phyloP scores from a whole-genome alignment of 768 basidiomycete species.

The Naematelia encephala region DNA sequence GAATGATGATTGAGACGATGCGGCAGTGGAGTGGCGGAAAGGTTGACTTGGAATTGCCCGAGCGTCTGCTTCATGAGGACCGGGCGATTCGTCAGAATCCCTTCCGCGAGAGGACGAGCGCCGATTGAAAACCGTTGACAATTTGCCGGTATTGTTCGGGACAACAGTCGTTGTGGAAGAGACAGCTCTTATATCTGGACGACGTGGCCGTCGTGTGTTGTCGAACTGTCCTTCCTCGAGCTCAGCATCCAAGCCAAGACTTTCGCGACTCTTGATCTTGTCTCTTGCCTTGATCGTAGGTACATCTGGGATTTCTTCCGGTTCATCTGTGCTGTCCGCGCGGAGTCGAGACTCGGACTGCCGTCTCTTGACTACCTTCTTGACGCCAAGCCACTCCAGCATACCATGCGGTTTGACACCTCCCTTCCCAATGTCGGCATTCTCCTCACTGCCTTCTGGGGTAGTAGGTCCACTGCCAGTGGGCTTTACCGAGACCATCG shows the following conservation, averaged over 20 bases:
- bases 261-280: background rate
- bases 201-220: conserved; percentile 7
- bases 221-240: background rate
- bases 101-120: conserved; percentile 17
- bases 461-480: background rate
- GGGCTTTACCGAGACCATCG: background rate
- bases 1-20: conserved; percentile 31
- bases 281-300: background rate
- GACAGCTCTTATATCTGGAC: conserved; percentile 6
- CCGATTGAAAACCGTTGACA: conserved; percentile 20
- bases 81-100: conserved; percentile 1
- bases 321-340: background rate
- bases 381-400: conserved; percentile 43
- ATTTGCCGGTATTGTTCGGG: conserved; percentile 9
- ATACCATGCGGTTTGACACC: conserved; percentile 21
- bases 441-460: background rate
- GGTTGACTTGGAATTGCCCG: conserved; percentile 11
- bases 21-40: conserved; percentile 7
- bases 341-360: conserved; percentile 16
- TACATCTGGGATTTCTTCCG: background rate
- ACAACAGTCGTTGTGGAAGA: conserved; percentile 14
- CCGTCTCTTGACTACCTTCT: conserved; percentile 25
- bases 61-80: conserved; percentile 5
- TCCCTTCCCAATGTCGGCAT: conserved; percentile 1
- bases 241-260: background rate